Evolutionary conservation across 495 filamentous ascomycete genomes (phyloP).

Genomic region (Collariella sp.): DNA sequence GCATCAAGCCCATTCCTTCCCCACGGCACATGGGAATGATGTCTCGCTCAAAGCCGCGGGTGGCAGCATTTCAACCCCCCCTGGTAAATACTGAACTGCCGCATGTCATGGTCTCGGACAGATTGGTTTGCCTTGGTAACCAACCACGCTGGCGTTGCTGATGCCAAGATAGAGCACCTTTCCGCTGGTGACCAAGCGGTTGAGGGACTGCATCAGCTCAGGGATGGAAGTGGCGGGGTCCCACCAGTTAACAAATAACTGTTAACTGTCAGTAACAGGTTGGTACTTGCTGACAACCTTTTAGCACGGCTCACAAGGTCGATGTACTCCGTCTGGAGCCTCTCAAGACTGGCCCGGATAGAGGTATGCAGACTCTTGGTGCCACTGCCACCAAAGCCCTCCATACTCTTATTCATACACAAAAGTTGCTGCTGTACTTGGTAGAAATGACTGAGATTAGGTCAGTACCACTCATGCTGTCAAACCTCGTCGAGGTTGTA

Average conservation of each 20-base stretch:
- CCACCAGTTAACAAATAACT: conserved; percentile 54
- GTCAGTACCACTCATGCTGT: too few relatives aligned
- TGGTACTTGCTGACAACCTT: background rate
- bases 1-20: conserved; percentile 62
- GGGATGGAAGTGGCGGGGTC: conserved; percentile 51
- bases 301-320: conserved; percentile 35
- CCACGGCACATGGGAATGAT: conserved; percentile 56
- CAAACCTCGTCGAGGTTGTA: too few relatives aligned
- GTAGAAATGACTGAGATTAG: conserved; percentile 47
- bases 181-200: conserved; percentile 48
- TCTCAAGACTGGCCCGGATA: conserved; percentile 48
- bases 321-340: conserved; percentile 58
- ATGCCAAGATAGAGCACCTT: conserved; percentile 60
- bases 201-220: conserved; percentile 54
- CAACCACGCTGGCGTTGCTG: conserved; percentile 58
- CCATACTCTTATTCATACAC: conserved; percentile 42
- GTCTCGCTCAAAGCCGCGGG: conserved; percentile 61
- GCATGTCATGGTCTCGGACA: conserved; percentile 50
- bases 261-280: background rate
- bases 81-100: conserved; percentile 39
- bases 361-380: conserved; percentile 40
- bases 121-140: conserved; percentile 53
- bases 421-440: conserved; percentile 39
- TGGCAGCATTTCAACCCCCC: conserved; percentile 46
- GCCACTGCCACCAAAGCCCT: conserved; percentile 23